phyloP scores from a whole-genome alignment of 1,284 basidiomycete genomes.

The Leccinum subfulvum region DNA sequence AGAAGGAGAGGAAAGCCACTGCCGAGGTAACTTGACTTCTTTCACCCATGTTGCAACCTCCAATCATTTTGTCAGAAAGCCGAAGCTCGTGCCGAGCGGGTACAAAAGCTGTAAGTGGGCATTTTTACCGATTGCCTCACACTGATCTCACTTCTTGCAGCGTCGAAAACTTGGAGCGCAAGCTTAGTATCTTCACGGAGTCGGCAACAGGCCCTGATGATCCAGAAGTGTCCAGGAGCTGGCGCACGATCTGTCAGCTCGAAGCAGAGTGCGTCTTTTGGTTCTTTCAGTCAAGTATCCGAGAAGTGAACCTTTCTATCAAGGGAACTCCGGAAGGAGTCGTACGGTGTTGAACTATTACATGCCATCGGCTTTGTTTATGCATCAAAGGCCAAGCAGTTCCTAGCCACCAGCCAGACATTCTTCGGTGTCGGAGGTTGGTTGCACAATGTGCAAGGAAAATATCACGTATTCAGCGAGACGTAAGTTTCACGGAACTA shows the following conservation, averaged over 20 bases:
- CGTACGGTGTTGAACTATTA: conserved; percentile 90
- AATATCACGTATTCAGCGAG: conserved; percentile 91
- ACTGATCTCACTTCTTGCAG: conserved; percentile 16
- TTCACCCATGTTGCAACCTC: conserved; percentile 9
- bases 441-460: conserved; percentile 92
- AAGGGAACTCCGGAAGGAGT: conserved; percentile 88
- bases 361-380: conserved; percentile 94
- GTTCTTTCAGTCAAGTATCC: background rate
- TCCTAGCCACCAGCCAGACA: conserved; percentile 75
- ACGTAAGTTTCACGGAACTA: conserved; percentile 59
- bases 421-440: conserved; percentile 86
- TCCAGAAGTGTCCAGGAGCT: conserved; percentile 65
- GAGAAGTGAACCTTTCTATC: conserved; percentile 6
- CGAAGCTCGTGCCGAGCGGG: conserved; percentile 73
- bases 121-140: background rate
- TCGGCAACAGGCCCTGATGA: conserved; percentile 78
- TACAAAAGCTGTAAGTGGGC: conserved; percentile 62
- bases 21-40: conserved; percentile 55
- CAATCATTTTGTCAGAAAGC: conserved; percentile 60
- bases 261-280: conserved; percentile 72
- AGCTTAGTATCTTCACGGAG: conserved; percentile 91
- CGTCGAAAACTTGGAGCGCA: conserved; percentile 81
- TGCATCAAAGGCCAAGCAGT: conserved; percentile 77
- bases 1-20: conserved; percentile 65
- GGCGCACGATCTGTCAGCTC: conserved; percentile 74